These are phyloP conservation scores for Fusarium sp. DNA, from an alignment of 2,329 filamentous ascomycete genomes.

Conservation along the genomic window DNA sequence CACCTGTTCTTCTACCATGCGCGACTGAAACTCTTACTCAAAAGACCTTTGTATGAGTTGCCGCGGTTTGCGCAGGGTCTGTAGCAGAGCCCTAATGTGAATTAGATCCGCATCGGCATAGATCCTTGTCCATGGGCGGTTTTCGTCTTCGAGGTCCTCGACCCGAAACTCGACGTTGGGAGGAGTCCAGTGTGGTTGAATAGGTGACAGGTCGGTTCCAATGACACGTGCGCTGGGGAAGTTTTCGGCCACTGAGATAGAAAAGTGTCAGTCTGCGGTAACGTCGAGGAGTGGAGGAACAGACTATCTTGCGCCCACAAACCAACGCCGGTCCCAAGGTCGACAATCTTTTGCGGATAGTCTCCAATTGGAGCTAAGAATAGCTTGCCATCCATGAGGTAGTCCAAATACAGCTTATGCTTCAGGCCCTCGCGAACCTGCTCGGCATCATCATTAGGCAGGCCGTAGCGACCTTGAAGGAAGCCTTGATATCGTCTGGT, in stretches of 20 bases:
- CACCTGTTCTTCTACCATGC: neutral
- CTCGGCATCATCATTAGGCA: conserved; percentile 65
- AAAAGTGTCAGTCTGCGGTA: conserved; percentile 9
- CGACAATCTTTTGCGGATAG: conserved; percentile 60
- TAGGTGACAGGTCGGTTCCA: conserved; percentile 57
- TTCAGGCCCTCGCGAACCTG: conserved; percentile 60
- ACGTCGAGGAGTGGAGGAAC: conserved; percentile 19
- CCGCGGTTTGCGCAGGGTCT: conserved; percentile 62
- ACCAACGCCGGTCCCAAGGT: conserved; percentile 61
- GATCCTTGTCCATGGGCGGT: conserved; percentile 48
- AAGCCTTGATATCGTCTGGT: conserved; percentile 61
- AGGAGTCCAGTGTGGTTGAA: conserved; percentile 60
- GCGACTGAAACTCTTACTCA: conserved; percentile 41
- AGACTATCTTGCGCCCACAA: conserved; percentile 67
- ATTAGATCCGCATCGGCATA: conserved; percentile 61
- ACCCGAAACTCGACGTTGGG: conserved; percentile 65
- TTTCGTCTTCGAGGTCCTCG: conserved; percentile 51
- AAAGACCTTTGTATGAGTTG: conserved; percentile 60
- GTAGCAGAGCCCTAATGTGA: conserved; percentile 62
- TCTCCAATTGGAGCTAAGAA: conserved; percentile 57
- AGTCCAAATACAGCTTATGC: conserved; percentile 59
- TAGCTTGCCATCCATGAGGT: conserved; percentile 56
- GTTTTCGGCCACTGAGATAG: conserved; percentile 54
- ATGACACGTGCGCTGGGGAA: conserved; percentile 58
- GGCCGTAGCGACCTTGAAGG: conserved; percentile 57